A percentile compares a stretch with the other conserved stretches of the same genome.
Conservation (phyloP, 371 early-diverging fungal species). For the Mucor indicus region DNA sequence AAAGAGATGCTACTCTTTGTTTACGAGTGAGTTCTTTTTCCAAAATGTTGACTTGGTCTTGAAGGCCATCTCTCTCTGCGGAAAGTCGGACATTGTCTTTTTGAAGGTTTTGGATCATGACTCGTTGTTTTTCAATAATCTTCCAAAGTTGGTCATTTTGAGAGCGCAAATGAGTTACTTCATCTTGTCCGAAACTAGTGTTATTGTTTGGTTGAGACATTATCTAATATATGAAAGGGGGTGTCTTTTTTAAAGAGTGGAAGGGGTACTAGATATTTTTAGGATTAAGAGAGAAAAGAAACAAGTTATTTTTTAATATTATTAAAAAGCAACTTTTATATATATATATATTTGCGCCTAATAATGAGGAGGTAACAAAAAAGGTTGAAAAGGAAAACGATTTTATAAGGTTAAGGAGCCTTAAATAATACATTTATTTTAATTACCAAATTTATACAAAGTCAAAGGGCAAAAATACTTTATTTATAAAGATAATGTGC, state of each 20-base stretch:
- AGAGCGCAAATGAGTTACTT: slow-evolving; percentile 25
- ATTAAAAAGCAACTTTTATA: no score
- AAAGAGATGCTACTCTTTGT: slow-evolving; percentile 20
- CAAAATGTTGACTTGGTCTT: slow-evolving; percentile 29
- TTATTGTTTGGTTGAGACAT: slow-evolving; percentile 1
- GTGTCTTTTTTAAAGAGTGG: slow-evolving; percentile 4
- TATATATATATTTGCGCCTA: no score
- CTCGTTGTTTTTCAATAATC: slow-evolving; percentile 84
- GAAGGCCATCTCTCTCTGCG: slow-evolving; percentile 54
- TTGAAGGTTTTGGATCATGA: slow-evolving; percentile 75
- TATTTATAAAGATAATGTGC: no score
- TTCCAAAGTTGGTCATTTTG: slow-evolving; percentile 91
- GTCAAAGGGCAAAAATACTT: no score
- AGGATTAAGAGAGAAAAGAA: no score
- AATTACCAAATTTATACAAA: no score
- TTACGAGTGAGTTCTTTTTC: slow-evolving; percentile 28
- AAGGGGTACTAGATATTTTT: no score
- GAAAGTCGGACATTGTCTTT: slow-evolving; percentile 53
- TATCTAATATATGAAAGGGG: slow-evolving; percentile 3
- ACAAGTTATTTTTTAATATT: no score
- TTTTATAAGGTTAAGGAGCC: no score
- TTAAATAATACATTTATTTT: no score
- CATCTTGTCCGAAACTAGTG: slow-evolving; percentile 20
- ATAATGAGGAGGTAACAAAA: no score
- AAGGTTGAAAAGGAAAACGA: no score